phyloP scores from a whole-genome alignment of 495 filamentous ascomycete species.

The Oidiodendron maius region DNA sequence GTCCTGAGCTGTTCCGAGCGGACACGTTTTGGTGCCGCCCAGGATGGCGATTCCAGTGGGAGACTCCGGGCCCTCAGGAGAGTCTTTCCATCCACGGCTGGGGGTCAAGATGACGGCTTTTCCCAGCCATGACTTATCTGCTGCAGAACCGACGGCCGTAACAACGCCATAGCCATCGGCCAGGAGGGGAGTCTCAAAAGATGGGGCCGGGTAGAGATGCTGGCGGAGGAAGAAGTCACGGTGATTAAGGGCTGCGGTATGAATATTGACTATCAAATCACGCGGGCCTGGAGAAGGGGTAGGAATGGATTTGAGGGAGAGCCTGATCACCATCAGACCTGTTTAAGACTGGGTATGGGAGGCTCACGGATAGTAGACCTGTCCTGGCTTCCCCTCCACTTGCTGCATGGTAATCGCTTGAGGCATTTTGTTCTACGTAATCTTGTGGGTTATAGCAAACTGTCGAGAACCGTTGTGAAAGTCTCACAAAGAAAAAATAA shows the following conservation, averaged over 20 bases:
- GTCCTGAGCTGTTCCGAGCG: constrained; percentile 66
- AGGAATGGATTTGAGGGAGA: constrained; percentile 54
- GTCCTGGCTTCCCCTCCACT: constrained; percentile 68
- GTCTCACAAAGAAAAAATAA: no score
- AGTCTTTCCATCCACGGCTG: constrained; percentile 64
- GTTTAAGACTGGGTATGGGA: constrained; percentile 6
- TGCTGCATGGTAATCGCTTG: constrained; percentile 44
- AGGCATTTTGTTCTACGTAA: constrained; percentile 44
- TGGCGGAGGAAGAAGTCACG: constrained; percentile 89
- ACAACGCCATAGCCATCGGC: constrained; percentile 76
- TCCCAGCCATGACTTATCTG: constrained; percentile 35
- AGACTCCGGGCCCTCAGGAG: constrained; percentile 67
- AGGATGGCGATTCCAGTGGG: constrained; percentile 57
- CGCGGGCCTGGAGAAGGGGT: constrained; percentile 51
- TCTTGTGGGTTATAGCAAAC: no score
- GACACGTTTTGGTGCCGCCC: constrained; percentile 58
- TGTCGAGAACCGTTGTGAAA: no score
- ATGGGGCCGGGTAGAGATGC: constrained; percentile 78
- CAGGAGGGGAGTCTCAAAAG: constrained; percentile 69
- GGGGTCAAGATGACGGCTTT: constrained; percentile 75
- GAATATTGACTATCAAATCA: constrained; percentile 64
- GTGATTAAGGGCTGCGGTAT: constrained; percentile 81
- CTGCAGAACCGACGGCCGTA: constrained; percentile 50
- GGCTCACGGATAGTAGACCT: constrained; percentile 74
- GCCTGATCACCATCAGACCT: no score